Evolutionary conservation across 2,329 filamentous ascomycete genomes (phyloP), one percentile per base, ranked within the genome.

Genomic region (Neophaeococcomyces mojaviensis): DNA sequence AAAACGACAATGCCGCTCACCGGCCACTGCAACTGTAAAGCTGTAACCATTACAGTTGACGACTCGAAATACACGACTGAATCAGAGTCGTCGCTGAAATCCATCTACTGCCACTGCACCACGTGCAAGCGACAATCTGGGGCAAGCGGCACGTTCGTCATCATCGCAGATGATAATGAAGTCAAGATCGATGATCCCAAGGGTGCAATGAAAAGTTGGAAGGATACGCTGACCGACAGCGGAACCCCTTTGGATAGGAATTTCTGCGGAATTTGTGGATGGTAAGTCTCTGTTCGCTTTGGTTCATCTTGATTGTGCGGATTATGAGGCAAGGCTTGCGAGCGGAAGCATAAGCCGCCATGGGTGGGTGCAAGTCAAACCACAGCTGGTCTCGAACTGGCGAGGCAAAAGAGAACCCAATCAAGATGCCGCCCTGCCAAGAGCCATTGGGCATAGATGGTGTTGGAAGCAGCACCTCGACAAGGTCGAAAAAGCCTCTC

Each of bases 11-110:
- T 48, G 50, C 40, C 47, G 16, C 24, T 41, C 7, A 24, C 39
- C 26, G 50, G 50, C 37, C 12, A 50, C 40, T 50, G 47, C 44
- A 52, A 52, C 20, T 50, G 50, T 28, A 38, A 46, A n/a, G 48
- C 47, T 24, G 48, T 52, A 31, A 41, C 36, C 24, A 36, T 52
- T 28, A 45, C 47, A 13, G 38, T 52, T 28, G 32, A 41, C 15
- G 40, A 52, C 15, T 22, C 22, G 15, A 13, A 28, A 28, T 28
- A 28, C 10, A 16, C 39, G n/a, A 7, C 39, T 18, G 39, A 15
- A 3, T 24, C 18, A 9, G 22, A 41, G 7, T 40, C 39, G 12
- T 37, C 33, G 6, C 34, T 37, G 15, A 47, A 47, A 16, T 46
- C 16, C 13, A 26, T 44, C 28, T 37, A 42, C 28, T 50, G 48